phyloP scores from a whole-genome alignment of 1,139 yeast genomes.

The Kluyveromyces marxianus region DNA sequence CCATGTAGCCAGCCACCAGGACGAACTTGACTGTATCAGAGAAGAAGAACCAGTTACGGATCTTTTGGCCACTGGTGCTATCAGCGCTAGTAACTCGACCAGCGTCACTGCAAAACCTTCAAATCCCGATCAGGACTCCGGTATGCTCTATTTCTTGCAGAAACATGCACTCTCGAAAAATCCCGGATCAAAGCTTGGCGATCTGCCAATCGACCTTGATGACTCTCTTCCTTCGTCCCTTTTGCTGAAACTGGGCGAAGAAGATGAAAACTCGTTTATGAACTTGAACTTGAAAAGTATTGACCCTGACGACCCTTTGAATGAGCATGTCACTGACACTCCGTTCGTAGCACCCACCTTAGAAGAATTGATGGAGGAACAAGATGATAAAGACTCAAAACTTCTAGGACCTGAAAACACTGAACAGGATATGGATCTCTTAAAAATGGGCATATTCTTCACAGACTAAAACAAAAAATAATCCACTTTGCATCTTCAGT shows the following conservation, averaged over 20 bases:
- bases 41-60: slow-evolving; percentile 11
- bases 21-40: slow-evolving; percentile 11
- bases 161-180: slow-evolving; percentile 5
- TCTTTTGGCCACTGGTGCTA: background rate
- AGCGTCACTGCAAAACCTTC: background rate
- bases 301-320: slow-evolving; percentile 1
- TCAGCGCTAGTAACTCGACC: no score
- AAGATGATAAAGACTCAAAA: slow-evolving; percentile 14
- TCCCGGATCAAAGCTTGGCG: slow-evolving; percentile 5
- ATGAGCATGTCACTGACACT: background rate
- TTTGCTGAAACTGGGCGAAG: slow-evolving; percentile 7
- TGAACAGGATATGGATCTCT: slow-evolving; percentile 15
- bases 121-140: slow-evolving; percentile 8
- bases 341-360: slow-evolving; percentile 26
- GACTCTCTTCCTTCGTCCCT: slow-evolving; percentile 4
- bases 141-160: slow-evolving; percentile 13
- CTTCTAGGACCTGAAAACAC: slow-evolving; percentile 6
- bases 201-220: slow-evolving; percentile 5
- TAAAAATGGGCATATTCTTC: slow-evolving; percentile 14
- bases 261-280: slow-evolving; percentile 5
- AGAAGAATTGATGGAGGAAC: slow-evolving; percentile 30
- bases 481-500: background rate
- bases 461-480: slow-evolving; percentile 34
- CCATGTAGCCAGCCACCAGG: background rate
- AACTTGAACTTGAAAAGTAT: slow-evolving; percentile 1